Evolutionary conservation across 73 alveolate species (phyloP).

Genomic region (Paramecium sonneborni): DNA sequence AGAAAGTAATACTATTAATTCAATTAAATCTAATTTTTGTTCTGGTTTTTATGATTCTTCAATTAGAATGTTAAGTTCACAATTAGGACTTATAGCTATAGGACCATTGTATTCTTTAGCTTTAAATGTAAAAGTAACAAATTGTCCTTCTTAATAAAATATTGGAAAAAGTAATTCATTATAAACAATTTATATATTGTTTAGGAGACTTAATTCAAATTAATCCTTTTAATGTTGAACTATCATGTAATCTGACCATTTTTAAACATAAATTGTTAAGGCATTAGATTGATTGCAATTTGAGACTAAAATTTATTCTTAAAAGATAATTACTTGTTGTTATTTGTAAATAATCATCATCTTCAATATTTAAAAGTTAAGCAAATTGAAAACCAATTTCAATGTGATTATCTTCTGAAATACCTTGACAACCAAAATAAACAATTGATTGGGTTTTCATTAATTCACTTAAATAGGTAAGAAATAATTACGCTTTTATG

Average conservation of each 20-base stretch:
- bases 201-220: background rate
- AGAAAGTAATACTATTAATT: background rate
- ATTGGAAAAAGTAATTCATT: background rate
- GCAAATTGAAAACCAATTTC: constrained; percentile 8
- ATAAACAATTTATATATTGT: background rate
- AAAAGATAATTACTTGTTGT: background rate
- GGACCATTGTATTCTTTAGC: background rate
- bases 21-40: background rate
- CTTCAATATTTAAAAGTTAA: background rate
- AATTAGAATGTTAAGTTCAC: background rate
- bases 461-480: background rate
- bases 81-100: background rate
- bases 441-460: background rate
- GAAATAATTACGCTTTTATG: background rate
- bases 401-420: background rate
- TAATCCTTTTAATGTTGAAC: constrained; percentile 9
- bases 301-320: background rate
- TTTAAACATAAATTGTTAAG: constrained; percentile 8
- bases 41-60: constrained; percentile 25
- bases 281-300: background rate
- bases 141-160: constrained; percentile 22
- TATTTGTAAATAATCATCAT: background rate
- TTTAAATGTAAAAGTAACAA: background rate
- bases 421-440: constrained; percentile 15
- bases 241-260: constrained; percentile 26